phyloP scores from a whole-genome alignment of 2,329 filamentous ascomycete species.

The Botrytis fabae region DNA sequence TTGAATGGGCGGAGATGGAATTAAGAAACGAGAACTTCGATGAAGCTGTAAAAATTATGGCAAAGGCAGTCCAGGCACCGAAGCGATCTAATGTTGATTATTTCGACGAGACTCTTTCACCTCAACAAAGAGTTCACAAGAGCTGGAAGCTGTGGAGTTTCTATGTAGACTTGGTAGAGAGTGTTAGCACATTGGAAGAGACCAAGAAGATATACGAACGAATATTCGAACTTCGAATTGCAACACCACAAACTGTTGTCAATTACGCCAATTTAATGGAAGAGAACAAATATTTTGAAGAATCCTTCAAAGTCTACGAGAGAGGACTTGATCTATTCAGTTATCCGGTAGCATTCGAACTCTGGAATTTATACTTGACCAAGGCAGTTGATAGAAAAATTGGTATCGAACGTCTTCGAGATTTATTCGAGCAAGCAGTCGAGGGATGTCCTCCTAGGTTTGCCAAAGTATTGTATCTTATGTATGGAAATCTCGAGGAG shows the following conservation, averaged over 20 bases:
- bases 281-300: slow-evolving; percentile 92
- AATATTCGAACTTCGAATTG: slow-evolving; percentile 97
- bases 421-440: slow-evolving; percentile 95
- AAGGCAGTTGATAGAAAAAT: slow-evolving; percentile 97
- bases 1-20: slow-evolving; percentile 98
- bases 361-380: slow-evolving; percentile 97
- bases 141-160: slow-evolving; percentile 99
- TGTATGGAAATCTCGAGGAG: slow-evolving; percentile 98
- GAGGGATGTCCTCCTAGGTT: slow-evolving; percentile 95
- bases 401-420: slow-evolving; percentile 87
- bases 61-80: slow-evolving; percentile 93
- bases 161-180: slow-evolving; percentile 96
- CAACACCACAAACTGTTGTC: slow-evolving; percentile 96
- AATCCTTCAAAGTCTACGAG: slow-evolving; percentile 97
- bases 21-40: slow-evolving; percentile 95
- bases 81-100: slow-evolving; percentile 99
- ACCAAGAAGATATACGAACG: slow-evolving; percentile 93
- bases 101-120: slow-evolving; percentile 90
- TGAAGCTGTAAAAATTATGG: slow-evolving; percentile 91
- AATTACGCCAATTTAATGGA: slow-evolving; percentile 97
- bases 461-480: slow-evolving; percentile 91
- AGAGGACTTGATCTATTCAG: slow-evolving; percentile 96
- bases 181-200: slow-evolving; percentile 85
- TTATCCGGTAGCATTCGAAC: slow-evolving; percentile 95
- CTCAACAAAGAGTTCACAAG: slow-evolving; percentile 96